A percentile compares a stretch with the other conserved stretches of the same genome.
Conservation (phyloP, 1,284 basidiomycete genomes). For the Cutaneotrichosporon arboriforme region DNA sequence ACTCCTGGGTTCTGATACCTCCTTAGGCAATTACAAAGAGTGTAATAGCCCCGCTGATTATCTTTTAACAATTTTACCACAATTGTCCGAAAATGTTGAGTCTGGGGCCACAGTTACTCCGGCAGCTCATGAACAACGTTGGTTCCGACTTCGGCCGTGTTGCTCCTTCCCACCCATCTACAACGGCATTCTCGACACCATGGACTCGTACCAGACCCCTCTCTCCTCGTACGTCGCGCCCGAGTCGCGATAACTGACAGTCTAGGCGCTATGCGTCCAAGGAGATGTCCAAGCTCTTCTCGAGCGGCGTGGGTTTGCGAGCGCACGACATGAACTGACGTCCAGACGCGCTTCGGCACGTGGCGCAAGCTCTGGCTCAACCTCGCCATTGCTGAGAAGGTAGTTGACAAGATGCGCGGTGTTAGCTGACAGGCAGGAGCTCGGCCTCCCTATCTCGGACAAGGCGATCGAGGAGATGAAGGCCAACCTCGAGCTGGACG, state of each 20-base stretch:
- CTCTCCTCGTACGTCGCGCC: conserved; percentile 48
- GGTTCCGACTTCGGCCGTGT: background rate
- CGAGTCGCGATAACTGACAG: background rate
- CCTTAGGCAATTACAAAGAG: too few relatives aligned
- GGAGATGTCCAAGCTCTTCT: conserved; percentile 97
- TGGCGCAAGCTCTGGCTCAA: conserved; percentile 96
- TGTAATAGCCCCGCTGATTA: too few relatives aligned
- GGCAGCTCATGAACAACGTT: background rate
- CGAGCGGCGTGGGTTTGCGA: conserved; percentile 60
- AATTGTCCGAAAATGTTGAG: conserved; percentile 5
- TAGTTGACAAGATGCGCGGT: conserved; percentile 2
- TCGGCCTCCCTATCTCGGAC: conserved; percentile 84
- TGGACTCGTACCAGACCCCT: conserved; percentile 53
- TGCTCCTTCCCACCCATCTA: too few relatives aligned
- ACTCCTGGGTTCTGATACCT: too few relatives aligned
- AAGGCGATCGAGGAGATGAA: conserved; percentile 93
- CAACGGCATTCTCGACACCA: conserved; percentile 17
- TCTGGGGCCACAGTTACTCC: background rate
- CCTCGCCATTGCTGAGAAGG: conserved; percentile 90
- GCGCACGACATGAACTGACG: conserved; percentile 3
- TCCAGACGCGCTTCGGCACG: conserved; percentile 88
- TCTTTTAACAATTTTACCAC: background rate
- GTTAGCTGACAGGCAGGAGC: conserved; percentile 51
- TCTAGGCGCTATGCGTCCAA: conserved; percentile 95
- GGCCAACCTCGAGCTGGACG: conserved; percentile 80